These are phyloP conservation scores for Candida coquimbonensis DNA, from an alignment of 805 yeast species.

Conservation along the genomic window DNA sequence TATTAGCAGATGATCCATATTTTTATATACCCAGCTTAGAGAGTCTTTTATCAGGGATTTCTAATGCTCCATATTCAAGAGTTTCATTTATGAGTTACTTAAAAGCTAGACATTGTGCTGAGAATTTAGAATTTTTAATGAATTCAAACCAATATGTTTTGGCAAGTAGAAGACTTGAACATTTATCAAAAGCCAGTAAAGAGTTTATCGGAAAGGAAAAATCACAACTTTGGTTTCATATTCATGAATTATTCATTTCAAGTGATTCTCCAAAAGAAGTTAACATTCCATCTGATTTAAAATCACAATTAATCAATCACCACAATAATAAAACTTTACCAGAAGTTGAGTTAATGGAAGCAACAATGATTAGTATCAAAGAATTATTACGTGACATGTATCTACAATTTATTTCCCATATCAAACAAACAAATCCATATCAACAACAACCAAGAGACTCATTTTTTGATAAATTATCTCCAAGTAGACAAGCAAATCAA, in stretches of 20 bases:
- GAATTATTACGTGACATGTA: constrained; percentile 20
- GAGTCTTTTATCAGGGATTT: constrained; percentile 16
- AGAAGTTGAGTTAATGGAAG: constrained; percentile 10
- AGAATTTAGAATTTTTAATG: constrained; percentile 22
- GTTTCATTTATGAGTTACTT: constrained; percentile 21
- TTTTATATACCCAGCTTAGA: constrained; percentile 18
- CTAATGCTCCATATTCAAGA: constrained; percentile 21
- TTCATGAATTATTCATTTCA: constrained; percentile 34
- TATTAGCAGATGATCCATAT: neutral
- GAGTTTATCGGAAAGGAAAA: constrained; percentile 2
- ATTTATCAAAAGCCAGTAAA: neutral
- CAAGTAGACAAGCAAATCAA: neutral
- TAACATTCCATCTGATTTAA: constrained; percentile 22
- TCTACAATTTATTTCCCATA: constrained; percentile 17
- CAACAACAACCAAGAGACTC: constrained; percentile 6
- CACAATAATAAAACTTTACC: constrained; percentile 12
- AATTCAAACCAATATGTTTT: constrained; percentile 15
- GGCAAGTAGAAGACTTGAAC: constrained; percentile 1
- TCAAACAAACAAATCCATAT: constrained; percentile 8
- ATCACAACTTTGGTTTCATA: constrained; percentile 15
- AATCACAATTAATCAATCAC: constrained; percentile 7
- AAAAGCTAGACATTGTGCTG: constrained; percentile 20
- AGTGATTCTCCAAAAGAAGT: constrained; percentile 32
- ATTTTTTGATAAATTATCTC: neutral
- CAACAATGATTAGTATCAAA: constrained; percentile 17